Conservation (phyloP, 2,329 filamentous ascomycete genomes). For the Sclerotinia sclerotiorum region DNA sequence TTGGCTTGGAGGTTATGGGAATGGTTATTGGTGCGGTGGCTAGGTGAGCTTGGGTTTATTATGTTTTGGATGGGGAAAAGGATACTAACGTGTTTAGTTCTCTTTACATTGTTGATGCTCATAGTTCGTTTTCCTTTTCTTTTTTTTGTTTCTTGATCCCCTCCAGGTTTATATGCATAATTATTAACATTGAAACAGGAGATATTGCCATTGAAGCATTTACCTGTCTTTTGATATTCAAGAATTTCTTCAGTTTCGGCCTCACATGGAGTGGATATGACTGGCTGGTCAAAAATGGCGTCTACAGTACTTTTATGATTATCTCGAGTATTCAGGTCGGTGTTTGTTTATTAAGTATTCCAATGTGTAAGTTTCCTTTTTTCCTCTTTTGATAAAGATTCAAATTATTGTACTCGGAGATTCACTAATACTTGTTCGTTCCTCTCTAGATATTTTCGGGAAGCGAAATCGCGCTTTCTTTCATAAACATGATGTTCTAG, state of each 20-base stretch:
- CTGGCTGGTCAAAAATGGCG: constrained; percentile 71
- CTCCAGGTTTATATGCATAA: not conserved
- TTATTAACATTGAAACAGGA: constrained; percentile 46
- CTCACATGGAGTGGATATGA: constrained; percentile 82
- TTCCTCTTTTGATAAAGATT: constrained; percentile 7
- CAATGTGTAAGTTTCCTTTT: constrained; percentile 65
- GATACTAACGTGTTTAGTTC: constrained; percentile 15
- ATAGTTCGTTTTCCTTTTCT: constrained; percentile 58
- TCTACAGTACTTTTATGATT: constrained; percentile 62
- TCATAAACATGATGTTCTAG: constrained; percentile 12
- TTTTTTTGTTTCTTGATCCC: not conserved
- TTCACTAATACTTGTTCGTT: constrained; percentile 7
- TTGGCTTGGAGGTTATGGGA: constrained; percentile 79
- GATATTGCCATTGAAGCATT: constrained; percentile 85
- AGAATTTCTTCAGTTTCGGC: constrained; percentile 88
- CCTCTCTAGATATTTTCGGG: constrained; percentile 9
- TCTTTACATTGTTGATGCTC: constrained; percentile 89
- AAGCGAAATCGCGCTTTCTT: constrained; percentile 19
- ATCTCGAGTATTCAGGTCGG: constrained; percentile 76
- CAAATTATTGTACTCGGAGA: not conserved
- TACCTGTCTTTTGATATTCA: constrained; percentile 87
- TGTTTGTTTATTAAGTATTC: constrained; percentile 72
- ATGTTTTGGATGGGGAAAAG: not conserved
- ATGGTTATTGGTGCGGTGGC: constrained; percentile 92
- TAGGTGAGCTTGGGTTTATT: constrained; percentile 49